A percentile compares a stretch with the other conserved stretches of the same genome.
Evolutionary conservation across 208 protist species (phyloP).

Genomic region (Leptomonas pyrrhocoris): DNA sequence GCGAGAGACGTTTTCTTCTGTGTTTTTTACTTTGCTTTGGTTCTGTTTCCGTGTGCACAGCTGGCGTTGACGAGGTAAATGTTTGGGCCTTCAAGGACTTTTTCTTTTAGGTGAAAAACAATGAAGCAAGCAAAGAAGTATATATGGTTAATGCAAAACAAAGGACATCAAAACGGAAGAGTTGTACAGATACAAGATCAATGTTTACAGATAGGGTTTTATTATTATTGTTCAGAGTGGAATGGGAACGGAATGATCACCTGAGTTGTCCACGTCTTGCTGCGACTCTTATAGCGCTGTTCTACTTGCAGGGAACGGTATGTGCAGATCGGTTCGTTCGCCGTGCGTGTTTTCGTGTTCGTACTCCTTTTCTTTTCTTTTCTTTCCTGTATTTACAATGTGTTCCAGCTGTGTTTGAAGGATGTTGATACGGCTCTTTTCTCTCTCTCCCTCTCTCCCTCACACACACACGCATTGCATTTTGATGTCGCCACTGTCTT

Average conservation of each 20-base stretch:
- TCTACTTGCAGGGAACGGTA: constrained; percentile 7
- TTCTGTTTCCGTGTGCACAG: constrained; percentile 8
- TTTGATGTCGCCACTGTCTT: background rate
- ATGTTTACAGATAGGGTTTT: too few relatives aligned
- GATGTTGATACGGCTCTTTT: background rate
- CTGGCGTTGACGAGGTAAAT: constrained; percentile 1
- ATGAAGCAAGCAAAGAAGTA: too few relatives aligned
- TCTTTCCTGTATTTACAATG: too few relatives aligned
- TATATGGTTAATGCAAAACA: too few relatives aligned
- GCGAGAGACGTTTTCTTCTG: background rate
- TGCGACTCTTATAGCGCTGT: too few relatives aligned
- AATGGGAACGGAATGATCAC: background rate
- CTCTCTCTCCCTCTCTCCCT: background rate
- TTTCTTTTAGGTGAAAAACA: background rate
- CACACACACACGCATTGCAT: too few relatives aligned
- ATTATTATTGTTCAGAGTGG: too few relatives aligned
- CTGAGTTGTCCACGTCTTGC: too few relatives aligned
- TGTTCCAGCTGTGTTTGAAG: too few relatives aligned
- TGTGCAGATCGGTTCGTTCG: background rate
- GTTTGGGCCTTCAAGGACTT: background rate
- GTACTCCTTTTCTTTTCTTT: background rate
- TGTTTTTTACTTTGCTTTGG: constrained; percentile 7
- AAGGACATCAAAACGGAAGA: too few relatives aligned
- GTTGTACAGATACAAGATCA: too few relatives aligned
- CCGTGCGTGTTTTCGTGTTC: background rate